Evolutionary conservation across 2,329 filamentous ascomycete species (phyloP).

Genomic region (Aureobasidium lini): DNA sequence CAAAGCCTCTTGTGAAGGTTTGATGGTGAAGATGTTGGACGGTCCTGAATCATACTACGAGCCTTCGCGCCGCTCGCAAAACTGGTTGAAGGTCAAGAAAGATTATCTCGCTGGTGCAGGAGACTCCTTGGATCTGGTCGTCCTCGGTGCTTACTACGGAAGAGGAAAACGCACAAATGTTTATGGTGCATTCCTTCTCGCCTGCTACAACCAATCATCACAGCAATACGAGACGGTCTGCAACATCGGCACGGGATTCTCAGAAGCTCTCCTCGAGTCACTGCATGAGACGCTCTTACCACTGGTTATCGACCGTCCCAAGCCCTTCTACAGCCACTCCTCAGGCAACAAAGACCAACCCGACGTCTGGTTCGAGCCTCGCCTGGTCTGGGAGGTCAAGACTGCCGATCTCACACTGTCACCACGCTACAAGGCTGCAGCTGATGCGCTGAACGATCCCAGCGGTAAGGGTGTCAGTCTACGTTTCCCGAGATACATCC

Average conservation of each 20-base stretch:
- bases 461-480: conserved; percentile 75
- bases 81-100: conserved; percentile 99
- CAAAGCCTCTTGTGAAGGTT: conserved; percentile 89
- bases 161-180: conserved; percentile 92
- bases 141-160: conserved; percentile 88
- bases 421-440: conserved; percentile 87
- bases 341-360: conserved; percentile 83
- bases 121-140: conserved; percentile 92
- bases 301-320: conserved; percentile 78
- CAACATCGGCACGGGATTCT: conserved; percentile 98
- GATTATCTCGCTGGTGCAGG: conserved; percentile 92
- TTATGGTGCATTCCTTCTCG: conserved; percentile 91
- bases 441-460: conserved; percentile 43
- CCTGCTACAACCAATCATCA: conserved; percentile 75
- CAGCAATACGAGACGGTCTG: conserved; percentile 92
- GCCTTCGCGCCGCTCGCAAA: conserved; percentile 89
- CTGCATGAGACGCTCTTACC: conserved; percentile 68
- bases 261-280: conserved; percentile 85
- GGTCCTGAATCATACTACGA: conserved; percentile 90
- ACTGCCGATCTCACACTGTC: conserved; percentile 90
- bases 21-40: conserved; percentile 99
- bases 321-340: conserved; percentile 90
- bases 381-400: conserved; percentile 94
- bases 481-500: conserved; percentile 88
- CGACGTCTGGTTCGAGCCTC: conserved; percentile 96